Evolutionary conservation across 108 stramenopile species (phyloP), one percentile per base, ranked within the genome.

Genomic region (Nitzschia sp.): DNA sequence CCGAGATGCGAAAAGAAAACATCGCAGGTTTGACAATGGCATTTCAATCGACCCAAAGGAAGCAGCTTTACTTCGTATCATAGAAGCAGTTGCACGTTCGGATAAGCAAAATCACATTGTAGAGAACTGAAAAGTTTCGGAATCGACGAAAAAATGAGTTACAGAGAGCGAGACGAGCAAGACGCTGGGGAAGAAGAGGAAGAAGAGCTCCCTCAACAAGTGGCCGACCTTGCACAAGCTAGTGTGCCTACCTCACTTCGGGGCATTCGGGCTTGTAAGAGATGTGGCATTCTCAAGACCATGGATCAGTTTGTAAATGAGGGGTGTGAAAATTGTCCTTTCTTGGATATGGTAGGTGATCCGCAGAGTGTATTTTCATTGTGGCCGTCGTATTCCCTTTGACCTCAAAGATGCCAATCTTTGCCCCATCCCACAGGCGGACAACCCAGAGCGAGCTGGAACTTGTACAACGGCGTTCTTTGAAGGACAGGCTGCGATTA

Each of bases 321-420:
- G 28, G 95, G 95, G 45, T 95, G 95, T 56, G 95, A 95, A 58
- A 95, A 95, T 78, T 95, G 95, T 72, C 90, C 90, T 1, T 93
- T 95, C 66, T 80, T 95, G 59, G 86, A 95, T 45, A 92, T 93
- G 85, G 81, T 86, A 46, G 59, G 85, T 42, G 21, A 29, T 54
- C n/a, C 38, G 38, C 15, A 42, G 38, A 11, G 38, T 15, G 15
- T n/a, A n/a, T n/a, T n/a, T n/a, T n/a, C n/a, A n/a, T n/a, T n/a
- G n/a, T n/a, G n/a, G n/a, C n/a, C n/a, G n/a, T n/a, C n/a, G n/a
- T n/a, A n/a, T n/a, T 42, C 13, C 38, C 38, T 13, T 42, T 42
- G 38, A n/a, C n/a, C n/a, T n/a, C n/a, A n/a, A n/a, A n/a, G n/a
- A n/a, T n/a, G n/a, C n/a, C n/a, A n/a, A n/a, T n/a, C n/a, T n/a